Evolutionary conservation across 2,329 filamentous ascomycete genomes (phyloP), one percentile per base, ranked within the genome.

Genomic region (Diplodia corticola): DNA sequence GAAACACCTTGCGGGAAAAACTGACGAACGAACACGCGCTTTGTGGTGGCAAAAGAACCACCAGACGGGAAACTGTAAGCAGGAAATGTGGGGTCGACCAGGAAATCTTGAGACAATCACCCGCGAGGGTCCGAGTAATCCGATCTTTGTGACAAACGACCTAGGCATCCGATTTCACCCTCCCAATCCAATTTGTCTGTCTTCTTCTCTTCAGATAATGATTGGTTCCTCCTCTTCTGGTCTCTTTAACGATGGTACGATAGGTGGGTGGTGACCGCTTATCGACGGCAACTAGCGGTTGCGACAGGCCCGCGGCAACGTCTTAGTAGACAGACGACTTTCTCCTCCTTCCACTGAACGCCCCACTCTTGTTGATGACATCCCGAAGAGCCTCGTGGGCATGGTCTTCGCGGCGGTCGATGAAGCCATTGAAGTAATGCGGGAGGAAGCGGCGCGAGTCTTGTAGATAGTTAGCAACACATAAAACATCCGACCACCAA

Each of bases 281-380:
- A 44, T 26, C 17, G 51, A 12, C 37, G 37, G 24, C 22, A 28
- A 35, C 48, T 61, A 35, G 40, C 57, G 40, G 26, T 48, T 33
- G 15, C 40, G 28, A 60, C 5, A 5, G 7, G 28, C 6, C 24
- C 35, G 55, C 37, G 12, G 37, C n/a, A 40, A 28, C 24, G 63
- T 37, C 35, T 35, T 55, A 46, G 37, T 64, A 61, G 50, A 64
- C 50, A 28, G 63, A 64, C 6, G 35, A 55, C 37, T 64, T 64
- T 30, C 63, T 54, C 53, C 64, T 51, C 54, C 50, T 51, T n/a
- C 55, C 54, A 10, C 48, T 57, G n/a, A 66, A 66, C 24, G 64
- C 64, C 9, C 54, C 55, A 12, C 46, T 53, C 6, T 33, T n/a
- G 9, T 54, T 50, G n/a, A 67, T 49, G 4, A 63, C 65, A 15